Base-by-base conservation (phyloP, 768 basidiomycete species). In the Naganishia randhawae region DNA sequence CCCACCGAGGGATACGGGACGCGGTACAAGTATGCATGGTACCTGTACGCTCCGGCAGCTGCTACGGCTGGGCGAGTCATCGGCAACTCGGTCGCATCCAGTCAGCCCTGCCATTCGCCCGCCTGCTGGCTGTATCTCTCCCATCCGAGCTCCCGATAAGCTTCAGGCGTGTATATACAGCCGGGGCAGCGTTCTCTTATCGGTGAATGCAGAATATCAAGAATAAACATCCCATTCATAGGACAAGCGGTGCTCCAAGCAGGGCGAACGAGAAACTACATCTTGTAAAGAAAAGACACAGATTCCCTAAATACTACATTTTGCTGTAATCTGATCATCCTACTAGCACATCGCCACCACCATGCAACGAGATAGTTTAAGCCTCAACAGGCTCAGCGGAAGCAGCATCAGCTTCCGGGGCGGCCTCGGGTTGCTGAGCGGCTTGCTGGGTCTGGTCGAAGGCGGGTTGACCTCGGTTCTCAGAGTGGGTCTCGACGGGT, bases 401-500 rank as follows among this genome's bases (percentile, higher is more conserved):
- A n/a, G 63, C 67, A 45, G 70, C 53, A 27, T 68, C 54, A 52
- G 67, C 57, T 62, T 67, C 67, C 61, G 55, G 67, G 51, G 69
- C 71, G 52, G 63, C 71, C 48, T 63, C 67, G 37, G 54, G 54
- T 39, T 61, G 63, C 50, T 62, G 63, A 62, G 69, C 66, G 45
- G 73, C 68, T 27, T 62, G 62, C 42, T 66, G 53, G 32, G 71
- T 67, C 48, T 67, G 67, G 39, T 69, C 63, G 13, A 66, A 73
- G 51, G 71, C 67, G 69, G 76, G 70, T 50, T 72, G 64, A 67
- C 75, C 76, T 76, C 86, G 86, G 81, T 91, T 88, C 82, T 96
- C 93, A 51, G 92, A 95, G 27, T 88, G 85, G 55, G 93, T 92
- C 80, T 93, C 91, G 61, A 86, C 86, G 72, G 92, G 85, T 72